Base-by-base conservation (phyloP, 441 rosid genomes). In the Cnidoscolus chayamansa region DNA sequence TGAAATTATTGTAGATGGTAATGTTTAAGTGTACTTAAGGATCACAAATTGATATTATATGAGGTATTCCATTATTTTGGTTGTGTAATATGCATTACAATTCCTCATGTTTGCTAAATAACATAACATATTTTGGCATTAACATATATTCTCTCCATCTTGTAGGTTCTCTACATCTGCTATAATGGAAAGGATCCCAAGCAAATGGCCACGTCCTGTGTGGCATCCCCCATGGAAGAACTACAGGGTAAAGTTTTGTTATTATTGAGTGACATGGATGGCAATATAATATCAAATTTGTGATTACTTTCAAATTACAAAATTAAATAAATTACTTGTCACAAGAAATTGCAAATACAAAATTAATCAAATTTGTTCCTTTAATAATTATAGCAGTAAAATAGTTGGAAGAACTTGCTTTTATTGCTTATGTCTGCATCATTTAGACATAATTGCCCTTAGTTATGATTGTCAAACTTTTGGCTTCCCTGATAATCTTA, bases 161-260 rank as follows among this genome's bases (percentile, higher is more conserved):
- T 20, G 1, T 64, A 76, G 80, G 76, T 80, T 53, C 55, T 88
- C 98, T 66, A 93, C 96, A 55, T 81, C 97, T 65, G 99, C 98
- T 32, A 65, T 93, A 76, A 89, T 91, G 83, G 99, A 95, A 79
- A 91, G 99, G 80, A 89, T 95, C 62, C 97, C 96, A 31, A 93
- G 98, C 83, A 87, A 81, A 84, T 95, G 99, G 99, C 99, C 99
- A 0, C 98, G 94, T 70, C 99, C 99, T 50, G 87, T 78, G 51
- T 95, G 99, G 99, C 99, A 80, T 86, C 80, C 97, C 71, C 98
- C 99, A 68, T 95, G 99, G 99, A 95, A 93, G 85, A 91, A 92
- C 84, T 95, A 93, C 80, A 87, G 97, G 88, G 99, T 95, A 80
- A 79, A 79, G 30, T 60, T 60, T 35, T 68, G 58, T 58, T 69